Evolutionary conservation across 2,329 filamentous ascomycete species (phyloP).

Genomic region (Fusarium sp.): DNA sequence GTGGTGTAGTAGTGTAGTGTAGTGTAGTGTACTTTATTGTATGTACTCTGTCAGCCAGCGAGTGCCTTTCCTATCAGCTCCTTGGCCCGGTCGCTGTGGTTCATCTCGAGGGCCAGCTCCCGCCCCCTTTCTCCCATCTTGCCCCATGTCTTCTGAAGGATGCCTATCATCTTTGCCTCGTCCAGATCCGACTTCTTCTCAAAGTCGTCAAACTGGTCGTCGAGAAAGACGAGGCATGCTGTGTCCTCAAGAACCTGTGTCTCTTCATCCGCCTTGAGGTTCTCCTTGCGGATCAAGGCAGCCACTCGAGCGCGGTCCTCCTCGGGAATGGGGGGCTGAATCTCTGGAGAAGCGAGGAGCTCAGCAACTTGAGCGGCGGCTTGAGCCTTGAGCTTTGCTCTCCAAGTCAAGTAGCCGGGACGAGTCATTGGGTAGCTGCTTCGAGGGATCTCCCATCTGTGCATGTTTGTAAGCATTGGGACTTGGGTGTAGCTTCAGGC

Average conservation of each 20-base stretch:
- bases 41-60: slow-evolving; percentile 29
- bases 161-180: slow-evolving; percentile 79
- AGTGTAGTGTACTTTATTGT: background rate
- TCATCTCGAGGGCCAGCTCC: slow-evolving; percentile 71
- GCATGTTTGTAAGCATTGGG: background rate
- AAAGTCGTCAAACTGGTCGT: slow-evolving; percentile 86
- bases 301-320: slow-evolving; percentile 71
- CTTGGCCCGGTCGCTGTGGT: slow-evolving; percentile 70
- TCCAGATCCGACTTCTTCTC: slow-evolving; percentile 71
- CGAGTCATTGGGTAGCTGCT: slow-evolving; percentile 77
- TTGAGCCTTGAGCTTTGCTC: slow-evolving; percentile 76
- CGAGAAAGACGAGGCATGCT: slow-evolving; percentile 86
- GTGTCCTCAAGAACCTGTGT: slow-evolving; percentile 85
- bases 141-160: slow-evolving; percentile 77
- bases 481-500: background rate
- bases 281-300: slow-evolving; percentile 81
- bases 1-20: background rate
- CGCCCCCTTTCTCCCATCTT: slow-evolving; percentile 75
- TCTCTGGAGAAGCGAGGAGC: slow-evolving; percentile 54
- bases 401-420: slow-evolving; percentile 82
- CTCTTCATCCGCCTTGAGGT: slow-evolving; percentile 66
- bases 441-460: slow-evolving; percentile 81
- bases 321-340: slow-evolving; percentile 50
- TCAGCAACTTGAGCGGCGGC: slow-evolving; percentile 63
- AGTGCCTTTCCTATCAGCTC: slow-evolving; percentile 72